Evolutionary conservation across 2,329 filamentous ascomycete species (phyloP), one percentile per base, ranked within the genome.

Genomic region (Xylariaceae sp.): DNA sequence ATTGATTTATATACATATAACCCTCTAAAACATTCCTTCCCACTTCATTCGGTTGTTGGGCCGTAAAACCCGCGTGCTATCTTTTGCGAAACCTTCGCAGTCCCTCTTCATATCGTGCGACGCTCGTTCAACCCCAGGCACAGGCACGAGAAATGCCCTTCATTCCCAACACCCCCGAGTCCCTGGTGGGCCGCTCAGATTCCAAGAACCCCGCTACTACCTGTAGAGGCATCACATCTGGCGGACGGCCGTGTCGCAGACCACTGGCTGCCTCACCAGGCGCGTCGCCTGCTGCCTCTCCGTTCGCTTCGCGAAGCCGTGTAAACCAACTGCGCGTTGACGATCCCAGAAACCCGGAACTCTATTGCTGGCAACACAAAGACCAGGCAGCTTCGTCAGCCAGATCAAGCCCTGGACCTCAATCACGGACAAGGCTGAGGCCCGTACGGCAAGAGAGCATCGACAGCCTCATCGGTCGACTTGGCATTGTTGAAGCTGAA

Each of bases 331-430:
- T 69, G 12, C 66, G 71, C 60, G 69, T 73, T 6, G 70, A 73
- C 47, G 77, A 82, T 52, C 76, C 79, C 2, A 71, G 74, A 49
- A 76, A 81, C 42, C 78, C 82, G 53, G 75, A 71, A n/a, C 79
- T 85, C 44, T 96, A 90, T 71, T 97, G 92, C 75, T 96, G 89
- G 87, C 90, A 96, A 67, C 94, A 99, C 73, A 91, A 89, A 66
- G 89, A 94, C 49, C 94, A 99, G 68, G 89, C 89, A 48, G 64
- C 66, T 58, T 62, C 67, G 49, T 75, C 76, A 9, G 66, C 74
- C 2, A 67, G 66, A 40, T 75, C 74, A 15, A 76, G 70, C 53
- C 72, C 75, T 2, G 73, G 74, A 1, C 73, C 72, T 5, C 66
- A 67, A 39, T 61, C 62, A 50, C 67, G 65, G 39, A 65, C 72